Conservation (phyloP, 768 basidiomycete species). For the Pisolithus microcarpus region DNA sequence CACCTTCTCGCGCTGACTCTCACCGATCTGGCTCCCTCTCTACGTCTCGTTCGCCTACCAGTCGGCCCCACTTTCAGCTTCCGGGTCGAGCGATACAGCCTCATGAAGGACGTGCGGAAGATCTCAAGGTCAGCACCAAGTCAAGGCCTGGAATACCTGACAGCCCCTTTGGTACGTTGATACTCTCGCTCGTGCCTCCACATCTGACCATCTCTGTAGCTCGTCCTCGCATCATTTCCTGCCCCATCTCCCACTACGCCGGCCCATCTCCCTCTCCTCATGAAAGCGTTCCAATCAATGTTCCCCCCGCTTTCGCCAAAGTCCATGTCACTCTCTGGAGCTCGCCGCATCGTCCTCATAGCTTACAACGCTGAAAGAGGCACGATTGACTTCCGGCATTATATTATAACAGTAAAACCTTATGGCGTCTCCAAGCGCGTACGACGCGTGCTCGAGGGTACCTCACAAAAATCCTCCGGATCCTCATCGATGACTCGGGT, state of each 20-base stretch:
- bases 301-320: constrained; percentile 90
- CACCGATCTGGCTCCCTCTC: constrained; percentile 75
- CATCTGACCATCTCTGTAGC: constrained; percentile 37
- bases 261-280: constrained; percentile 80
- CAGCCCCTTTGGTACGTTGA: constrained; percentile 74
- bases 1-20: constrained; percentile 90
- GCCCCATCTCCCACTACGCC: constrained; percentile 67
- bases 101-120: constrained; percentile 77
- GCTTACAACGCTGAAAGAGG: constrained; percentile 83
- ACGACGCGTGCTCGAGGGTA: constrained; percentile 73
- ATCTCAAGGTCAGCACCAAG: constrained; percentile 61
- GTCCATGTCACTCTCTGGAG: constrained; percentile 74
- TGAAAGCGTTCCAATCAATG: constrained; percentile 93
- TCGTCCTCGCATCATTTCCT: constrained; percentile 87
- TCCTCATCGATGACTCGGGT: constrained; percentile 32
- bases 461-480: constrained; percentile 23
- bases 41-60: constrained; percentile 82
- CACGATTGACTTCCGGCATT: constrained; percentile 91
- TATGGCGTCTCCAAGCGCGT: constrained; percentile 92
- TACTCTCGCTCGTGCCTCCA: background rate
- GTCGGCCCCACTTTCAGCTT: constrained; percentile 92
- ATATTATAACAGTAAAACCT: constrained; percentile 89
- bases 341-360: constrained; percentile 88
- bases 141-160: constrained; percentile 84
- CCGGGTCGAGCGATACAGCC: constrained; percentile 84